Base-by-base conservation (phyloP, 2,329 filamentous ascomycete genomes). In the Paramyrothecium sp. region DNA sequence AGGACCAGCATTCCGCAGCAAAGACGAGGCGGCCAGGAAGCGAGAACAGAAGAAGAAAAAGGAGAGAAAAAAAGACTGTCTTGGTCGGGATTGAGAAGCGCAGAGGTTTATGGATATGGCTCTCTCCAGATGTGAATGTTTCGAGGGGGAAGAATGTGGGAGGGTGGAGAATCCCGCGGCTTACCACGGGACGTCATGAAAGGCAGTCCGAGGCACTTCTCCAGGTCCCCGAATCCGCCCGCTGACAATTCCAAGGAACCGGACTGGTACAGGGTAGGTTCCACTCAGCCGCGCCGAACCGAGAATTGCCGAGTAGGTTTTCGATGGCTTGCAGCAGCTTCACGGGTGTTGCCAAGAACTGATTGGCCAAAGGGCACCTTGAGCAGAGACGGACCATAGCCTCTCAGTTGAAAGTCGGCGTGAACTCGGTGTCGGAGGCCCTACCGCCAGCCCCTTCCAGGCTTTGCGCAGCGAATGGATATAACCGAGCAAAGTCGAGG, bases 151-250 rank as follows among this genome's bases (percentile, higher is more conserved):
- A 54, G 20, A 22, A 53, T 46, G 58, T 51, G 53, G 59, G 66
- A 63, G 60, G 59, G 30, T 30, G 63, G 59, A 67, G 65, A 66
- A 67, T 60, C 62, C 65, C 63, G 26, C 63, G 65, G 64, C 60
- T 62, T 60, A 61, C 59, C 63, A 59, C 58, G 59, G 63, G 60
- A 68, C 66, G 66, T 68, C 66, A 68, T 68, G 67, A 30, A 30
- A 30, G 26, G 26, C 26, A 61, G 64, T 61, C 63, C 56, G 65
- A 62, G 53, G 57, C 59, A 63, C 33, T 61, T 50, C 57, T 50
- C 38, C 38, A 59, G 38, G 38, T 44, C 38, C 38, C 38, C 38
- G 13, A 44, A 44, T 17, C 13, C 38, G 38, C 38, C 38, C 38
- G 38, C 38, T 44, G 38, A 17, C 38, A 53, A 57, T 21, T 23